phyloP scores from a whole-genome alignment of 2,329 filamentous ascomycete genomes.

The Sordariomycetes sp. region DNA sequence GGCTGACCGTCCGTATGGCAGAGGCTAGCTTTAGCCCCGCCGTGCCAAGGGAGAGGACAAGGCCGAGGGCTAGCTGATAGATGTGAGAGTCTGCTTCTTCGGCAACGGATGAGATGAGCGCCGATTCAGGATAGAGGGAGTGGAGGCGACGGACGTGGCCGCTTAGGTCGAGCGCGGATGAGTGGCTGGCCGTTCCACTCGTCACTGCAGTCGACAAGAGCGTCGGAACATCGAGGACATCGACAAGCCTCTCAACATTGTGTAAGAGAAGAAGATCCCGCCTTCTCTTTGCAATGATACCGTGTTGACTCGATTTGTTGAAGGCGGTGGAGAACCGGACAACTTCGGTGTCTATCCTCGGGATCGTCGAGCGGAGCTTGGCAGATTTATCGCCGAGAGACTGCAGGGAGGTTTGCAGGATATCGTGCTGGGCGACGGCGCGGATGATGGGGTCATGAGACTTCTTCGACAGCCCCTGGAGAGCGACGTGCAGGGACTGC shows the following conservation, averaged over 20 bases:
- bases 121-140: constrained; percentile 67
- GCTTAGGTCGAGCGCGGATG: constrained; percentile 79
- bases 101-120: constrained; percentile 59
- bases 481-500: constrained; percentile 66
- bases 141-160: constrained; percentile 85
- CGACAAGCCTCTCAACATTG: constrained; percentile 80
- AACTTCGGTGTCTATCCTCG: constrained; percentile 65
- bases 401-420: constrained; percentile 60
- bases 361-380: constrained; percentile 58
- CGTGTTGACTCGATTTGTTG: constrained; percentile 56
- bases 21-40: constrained; percentile 77
- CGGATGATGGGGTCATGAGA: constrained; percentile 77
- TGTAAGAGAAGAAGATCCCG: constrained; percentile 69
- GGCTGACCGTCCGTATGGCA: constrained; percentile 81
- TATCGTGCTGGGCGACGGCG: constrained; percentile 66
- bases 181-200: constrained; percentile 58
- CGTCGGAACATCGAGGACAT: constrained; percentile 81
- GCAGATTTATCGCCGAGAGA: constrained; percentile 50
- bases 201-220: constrained; percentile 70
- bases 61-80: constrained; percentile 73
- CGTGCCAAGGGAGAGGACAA: constrained; percentile 64
- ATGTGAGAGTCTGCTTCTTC: constrained; percentile 75
- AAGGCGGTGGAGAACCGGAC: constrained; percentile 75
- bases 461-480: constrained; percentile 80
- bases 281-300: constrained; percentile 60